These are phyloP conservation scores for Hypoxylon sp. DNA, from an alignment of 2,329 filamentous ascomycete genomes.

Conservation along the genomic window DNA sequence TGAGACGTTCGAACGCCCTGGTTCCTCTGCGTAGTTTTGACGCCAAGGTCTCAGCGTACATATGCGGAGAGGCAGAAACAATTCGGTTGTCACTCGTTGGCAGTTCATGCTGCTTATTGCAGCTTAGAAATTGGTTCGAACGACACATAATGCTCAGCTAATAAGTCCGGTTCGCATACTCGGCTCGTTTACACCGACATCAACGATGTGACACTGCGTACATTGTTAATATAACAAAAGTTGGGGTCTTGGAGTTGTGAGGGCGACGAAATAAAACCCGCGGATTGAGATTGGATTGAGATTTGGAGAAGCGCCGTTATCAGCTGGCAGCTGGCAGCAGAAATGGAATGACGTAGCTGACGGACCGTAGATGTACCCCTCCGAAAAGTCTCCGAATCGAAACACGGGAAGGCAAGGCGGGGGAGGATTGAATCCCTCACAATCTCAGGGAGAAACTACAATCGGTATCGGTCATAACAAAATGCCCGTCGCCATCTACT, in stretches of 20 bases:
- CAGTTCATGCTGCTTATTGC: slow-evolving; percentile 30
- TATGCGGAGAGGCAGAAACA: slow-evolving; percentile 1
- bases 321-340: slow-evolving; percentile 17
- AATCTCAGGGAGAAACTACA: slow-evolving; percentile 2
- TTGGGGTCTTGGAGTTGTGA: slow-evolving; percentile 23
- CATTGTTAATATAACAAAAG: slow-evolving; percentile 20
- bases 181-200: slow-evolving; percentile 19
- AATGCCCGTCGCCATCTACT: slow-evolving; percentile 14
- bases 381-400: slow-evolving; percentile 20
- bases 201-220: slow-evolving; percentile 5
- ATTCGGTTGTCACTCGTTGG: slow-evolving; percentile 19
- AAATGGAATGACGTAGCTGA: slow-evolving; percentile 24
- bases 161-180: slow-evolving; percentile 26
- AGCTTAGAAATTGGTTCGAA: slow-evolving; percentile 33
- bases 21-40: slow-evolving; percentile 7
- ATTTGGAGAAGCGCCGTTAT: slow-evolving; percentile 33
- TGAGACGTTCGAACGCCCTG: slow-evolving; percentile 10
- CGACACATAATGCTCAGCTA: slow-evolving; percentile 45
- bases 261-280: slow-evolving; percentile 18
- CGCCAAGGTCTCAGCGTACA: slow-evolving; percentile 26
- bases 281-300: slow-evolving; percentile 8
- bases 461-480: slow-evolving; percentile 26
- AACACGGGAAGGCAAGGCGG: slow-evolving; percentile 4
- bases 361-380: slow-evolving; percentile 23
- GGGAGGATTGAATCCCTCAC: slow-evolving; percentile 9